Evolutionary conservation across 495 filamentous ascomycete species (phyloP).

Genomic region (Daldinia decipiens): DNA sequence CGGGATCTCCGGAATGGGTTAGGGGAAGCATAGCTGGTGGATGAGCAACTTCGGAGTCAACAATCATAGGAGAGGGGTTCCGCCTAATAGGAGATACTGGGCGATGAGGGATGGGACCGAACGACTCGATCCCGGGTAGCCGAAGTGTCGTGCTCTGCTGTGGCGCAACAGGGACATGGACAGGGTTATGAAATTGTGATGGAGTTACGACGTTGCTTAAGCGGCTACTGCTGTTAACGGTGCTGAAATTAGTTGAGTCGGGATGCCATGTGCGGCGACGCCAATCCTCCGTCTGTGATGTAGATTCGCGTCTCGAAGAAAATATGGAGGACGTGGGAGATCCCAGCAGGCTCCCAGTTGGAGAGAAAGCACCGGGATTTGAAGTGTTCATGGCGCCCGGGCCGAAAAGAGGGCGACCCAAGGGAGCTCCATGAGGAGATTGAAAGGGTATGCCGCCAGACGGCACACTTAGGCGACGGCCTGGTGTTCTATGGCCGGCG

Average conservation of each 20-base stretch:
- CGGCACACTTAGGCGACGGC: constrained; percentile 83
- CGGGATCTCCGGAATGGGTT: constrained; percentile 59
- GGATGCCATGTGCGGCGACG: constrained; percentile 91
- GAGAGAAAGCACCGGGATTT: constrained; percentile 64
- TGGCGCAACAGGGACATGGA: constrained; percentile 61
- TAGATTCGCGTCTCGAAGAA: constrained; percentile 70
- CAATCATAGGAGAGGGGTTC: constrained; percentile 73
- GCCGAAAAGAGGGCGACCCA: constrained; percentile 68
- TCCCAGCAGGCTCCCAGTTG: constrained; percentile 66
- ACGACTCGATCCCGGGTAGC: constrained; percentile 90
- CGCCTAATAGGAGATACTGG: constrained; percentile 68
- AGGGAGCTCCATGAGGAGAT: constrained; percentile 65
- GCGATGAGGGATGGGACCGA: constrained; percentile 74
- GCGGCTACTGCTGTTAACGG: constrained; percentile 50
- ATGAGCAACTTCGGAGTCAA: constrained; percentile 62
- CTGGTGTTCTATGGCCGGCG: constrained; percentile 68
- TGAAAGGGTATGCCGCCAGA: constrained; percentile 79
- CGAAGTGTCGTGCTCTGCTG: constrained; percentile 59
- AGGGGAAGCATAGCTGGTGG: constrained; percentile 54
- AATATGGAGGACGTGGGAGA: constrained; percentile 79
- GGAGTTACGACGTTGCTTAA: constrained; percentile 64
- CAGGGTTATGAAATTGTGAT: constrained; percentile 65
- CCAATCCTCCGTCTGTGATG: constrained; percentile 72
- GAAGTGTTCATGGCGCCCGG: constrained; percentile 62
- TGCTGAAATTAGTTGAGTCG: constrained; percentile 67